phyloP scores from a whole-genome alignment of 2,329 filamentous ascomycete genomes.

The Graphilbum fragrans region DNA sequence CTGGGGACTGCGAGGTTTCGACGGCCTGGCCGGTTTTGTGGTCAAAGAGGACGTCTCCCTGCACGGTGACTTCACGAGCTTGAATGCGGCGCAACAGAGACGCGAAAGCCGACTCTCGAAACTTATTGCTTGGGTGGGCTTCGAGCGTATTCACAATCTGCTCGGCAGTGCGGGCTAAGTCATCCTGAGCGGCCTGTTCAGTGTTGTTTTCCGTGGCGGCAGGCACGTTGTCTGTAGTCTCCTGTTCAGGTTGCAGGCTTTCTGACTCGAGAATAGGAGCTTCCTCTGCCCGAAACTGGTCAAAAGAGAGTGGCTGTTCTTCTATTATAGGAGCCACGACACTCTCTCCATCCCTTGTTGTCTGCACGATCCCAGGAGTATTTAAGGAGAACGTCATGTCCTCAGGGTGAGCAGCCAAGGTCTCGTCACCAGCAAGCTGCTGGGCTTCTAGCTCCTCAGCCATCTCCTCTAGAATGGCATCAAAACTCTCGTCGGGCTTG shows the following conservation, averaged over 20 bases:
- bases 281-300: neutral
- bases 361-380: too few species aligned
- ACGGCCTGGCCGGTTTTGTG: slow-evolving; percentile 14
- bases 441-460: slow-evolving; percentile 10
- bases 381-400: too few species aligned
- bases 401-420: too few species aligned
- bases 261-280: neutral
- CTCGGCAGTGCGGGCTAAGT: slow-evolving; percentile 59
- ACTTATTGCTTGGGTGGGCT: slow-evolving; percentile 59
- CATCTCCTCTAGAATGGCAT: slow-evolving; percentile 13
- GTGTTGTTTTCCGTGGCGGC: neutral
- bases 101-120: slow-evolving; percentile 66
- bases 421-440: neutral
- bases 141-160: slow-evolving; percentile 57
- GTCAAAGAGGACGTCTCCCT: slow-evolving; percentile 36
- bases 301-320: neutral
- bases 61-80: slow-evolving; percentile 58
- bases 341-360: too few species aligned
- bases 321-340: too few species aligned
- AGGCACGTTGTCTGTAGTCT: too few species aligned
- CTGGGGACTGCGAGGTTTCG: slow-evolving; percentile 2
- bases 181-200: slow-evolving; percentile 29
- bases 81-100: slow-evolving; percentile 65
- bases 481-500: slow-evolving; percentile 9
- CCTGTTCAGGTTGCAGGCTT: neutral